These are phyloP conservation scores for Cytospora piceae DNA, from an alignment of 2,329 filamentous ascomycete species.

Conservation along the genomic window DNA sequence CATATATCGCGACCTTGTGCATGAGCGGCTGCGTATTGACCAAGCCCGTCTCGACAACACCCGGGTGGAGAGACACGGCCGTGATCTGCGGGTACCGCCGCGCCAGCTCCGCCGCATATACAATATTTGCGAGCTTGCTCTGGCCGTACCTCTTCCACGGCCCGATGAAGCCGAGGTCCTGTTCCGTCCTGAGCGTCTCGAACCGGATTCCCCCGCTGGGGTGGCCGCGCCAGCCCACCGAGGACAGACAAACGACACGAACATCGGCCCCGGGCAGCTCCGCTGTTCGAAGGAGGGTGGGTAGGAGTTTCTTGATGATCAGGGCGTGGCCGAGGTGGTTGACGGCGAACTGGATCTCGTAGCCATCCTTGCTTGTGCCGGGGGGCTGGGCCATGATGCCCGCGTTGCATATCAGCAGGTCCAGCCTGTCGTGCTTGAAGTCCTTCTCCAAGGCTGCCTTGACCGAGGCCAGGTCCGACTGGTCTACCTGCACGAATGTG, in stretches of 20 bases:
- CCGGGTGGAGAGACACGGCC: slow-evolving; percentile 45
- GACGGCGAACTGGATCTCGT: slow-evolving; percentile 44
- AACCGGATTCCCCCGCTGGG: slow-evolving; percentile 37
- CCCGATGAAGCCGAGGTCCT: slow-evolving; percentile 2
- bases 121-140: slow-evolving; percentile 50
- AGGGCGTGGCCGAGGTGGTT: slow-evolving; percentile 50
- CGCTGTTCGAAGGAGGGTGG: slow-evolving; percentile 40
- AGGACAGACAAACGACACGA: slow-evolving; percentile 38
- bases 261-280: slow-evolving; percentile 33
- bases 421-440: slow-evolving; percentile 34
- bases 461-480: slow-evolving; percentile 38
- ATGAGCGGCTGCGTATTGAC: background rate
- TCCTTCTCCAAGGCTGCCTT: slow-evolving; percentile 31
- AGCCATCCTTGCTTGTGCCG: slow-evolving; percentile 41
- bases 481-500: slow-evolving; percentile 40
- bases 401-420: slow-evolving; percentile 42
- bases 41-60: slow-evolving; percentile 43
- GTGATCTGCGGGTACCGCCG: slow-evolving; percentile 43
- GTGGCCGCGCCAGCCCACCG: slow-evolving; percentile 36
- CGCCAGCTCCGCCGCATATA: slow-evolving; percentile 45
- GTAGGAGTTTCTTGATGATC: slow-evolving; percentile 44
- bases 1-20: background rate
- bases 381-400: slow-evolving; percentile 41
- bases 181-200: slow-evolving; percentile 30
- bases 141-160: slow-evolving; percentile 46